Conservation (phyloP, 805 yeast species). For the Starmera quercuum region DNA sequence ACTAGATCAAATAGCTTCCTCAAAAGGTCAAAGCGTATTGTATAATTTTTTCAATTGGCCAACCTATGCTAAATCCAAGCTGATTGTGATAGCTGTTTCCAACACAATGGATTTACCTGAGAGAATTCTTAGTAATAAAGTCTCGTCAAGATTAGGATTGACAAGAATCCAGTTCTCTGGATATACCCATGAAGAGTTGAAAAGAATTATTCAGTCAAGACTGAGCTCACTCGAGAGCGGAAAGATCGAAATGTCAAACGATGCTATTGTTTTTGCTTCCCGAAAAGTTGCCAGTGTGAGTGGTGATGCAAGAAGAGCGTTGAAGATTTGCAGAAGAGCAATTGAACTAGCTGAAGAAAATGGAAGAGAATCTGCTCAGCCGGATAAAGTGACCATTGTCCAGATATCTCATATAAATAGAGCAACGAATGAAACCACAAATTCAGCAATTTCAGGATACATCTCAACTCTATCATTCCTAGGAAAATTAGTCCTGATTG, state of each 20-base stretch:
- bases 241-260: conserved; percentile 37
- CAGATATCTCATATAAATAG: conserved; percentile 66
- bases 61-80: conserved; percentile 64
- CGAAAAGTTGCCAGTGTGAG: conserved; percentile 93
- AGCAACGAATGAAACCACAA: conserved; percentile 74
- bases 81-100: conserved; percentile 89
- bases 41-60: conserved; percentile 99
- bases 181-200: conserved; percentile 72
- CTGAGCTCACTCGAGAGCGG: conserved; percentile 39
- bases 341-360: conserved; percentile 72
- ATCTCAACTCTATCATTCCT: conserved; percentile 56
- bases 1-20: conserved; percentile 84
- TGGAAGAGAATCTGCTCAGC: conserved; percentile 21
- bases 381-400: conserved; percentile 42
- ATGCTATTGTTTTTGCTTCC: conserved; percentile 87
- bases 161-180: conserved; percentile 85
- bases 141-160: conserved; percentile 85
- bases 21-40: conserved; percentile 76
- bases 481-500: conserved; percentile 65
- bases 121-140: conserved; percentile 75
- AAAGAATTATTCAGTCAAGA: conserved; percentile 65
- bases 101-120: conserved; percentile 98
- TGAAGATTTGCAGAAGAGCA: conserved; percentile 82
- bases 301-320: conserved; percentile 94
- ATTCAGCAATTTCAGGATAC: conserved; percentile 60